Evolutionary conservation across 108 stramenopile genomes (phyloP).

Genomic region (Craspedostauros australis): DNA sequence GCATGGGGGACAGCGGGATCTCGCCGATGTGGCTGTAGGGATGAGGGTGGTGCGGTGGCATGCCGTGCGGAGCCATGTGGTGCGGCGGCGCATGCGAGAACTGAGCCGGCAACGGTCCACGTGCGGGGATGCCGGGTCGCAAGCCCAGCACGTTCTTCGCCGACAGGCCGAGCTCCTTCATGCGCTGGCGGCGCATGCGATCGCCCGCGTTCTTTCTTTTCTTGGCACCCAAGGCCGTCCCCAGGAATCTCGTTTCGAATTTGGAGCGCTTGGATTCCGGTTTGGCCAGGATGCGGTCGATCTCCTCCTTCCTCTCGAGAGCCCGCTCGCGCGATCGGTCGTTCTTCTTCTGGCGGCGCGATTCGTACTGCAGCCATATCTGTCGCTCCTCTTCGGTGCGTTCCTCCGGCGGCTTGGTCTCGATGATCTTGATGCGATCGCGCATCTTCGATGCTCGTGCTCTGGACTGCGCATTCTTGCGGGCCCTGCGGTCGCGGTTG

Average conservation of each 20-base stretch:
- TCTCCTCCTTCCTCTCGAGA: conserved; percentile 65
- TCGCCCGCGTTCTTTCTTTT: conserved; percentile 82
- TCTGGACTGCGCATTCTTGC: conserved; percentile 77
- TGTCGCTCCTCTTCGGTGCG: conserved; percentile 48
- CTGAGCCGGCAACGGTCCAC: conserved; percentile 18
- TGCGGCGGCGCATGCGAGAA: conserved; percentile 8
- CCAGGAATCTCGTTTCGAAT: conserved; percentile 57
- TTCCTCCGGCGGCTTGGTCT: conserved; percentile 38
- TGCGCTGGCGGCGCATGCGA: conserved; percentile 58
- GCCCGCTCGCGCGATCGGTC: conserved; percentile 65
- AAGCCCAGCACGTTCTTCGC: conserved; percentile 42
- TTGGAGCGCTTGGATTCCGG: conserved; percentile 61
- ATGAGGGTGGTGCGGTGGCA: conserved; percentile 16
- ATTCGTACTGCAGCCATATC: conserved; percentile 50
- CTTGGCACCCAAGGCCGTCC: conserved; percentile 47
- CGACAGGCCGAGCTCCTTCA: conserved; percentile 57
- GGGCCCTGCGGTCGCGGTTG: conserved; percentile 43
- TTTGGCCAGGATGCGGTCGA: conserved; percentile 58
- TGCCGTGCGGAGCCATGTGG: conserved; percentile 1
- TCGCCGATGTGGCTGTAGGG: conserved; percentile 26
- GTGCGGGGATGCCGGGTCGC: conserved; percentile 21
- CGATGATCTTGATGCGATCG: conserved; percentile 36
- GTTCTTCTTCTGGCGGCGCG: conserved; percentile 62
- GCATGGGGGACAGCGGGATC: conserved; percentile 56
- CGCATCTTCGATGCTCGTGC: conserved; percentile 54